Base-by-base conservation (phyloP, 306 rosid genomes). In the Cicer judaicum region DNA sequence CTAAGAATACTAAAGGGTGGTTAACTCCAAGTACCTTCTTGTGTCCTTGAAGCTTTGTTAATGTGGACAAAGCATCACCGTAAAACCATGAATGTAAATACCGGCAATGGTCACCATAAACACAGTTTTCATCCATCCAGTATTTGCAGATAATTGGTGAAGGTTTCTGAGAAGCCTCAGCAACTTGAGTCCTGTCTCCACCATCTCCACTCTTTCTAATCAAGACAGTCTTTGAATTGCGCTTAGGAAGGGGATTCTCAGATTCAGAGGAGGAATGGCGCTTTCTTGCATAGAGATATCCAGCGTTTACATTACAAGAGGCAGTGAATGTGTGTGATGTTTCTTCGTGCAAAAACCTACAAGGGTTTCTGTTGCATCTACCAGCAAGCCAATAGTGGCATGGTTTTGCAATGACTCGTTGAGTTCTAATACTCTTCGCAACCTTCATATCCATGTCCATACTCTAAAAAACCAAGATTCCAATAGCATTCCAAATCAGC, bases 1-100 rank as follows among this genome's bases (percentile, higher is more conserved):
- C 57, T 0, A 19, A 5, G 11, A 47, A 59, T 36, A 62, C 7
- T 41, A 10, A 40, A 57, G 5, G 14, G 6, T 2, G 14, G 21
- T 11, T 36, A 72, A 52, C 14, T 13, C 5, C 7, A 46, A 5
- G 29, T 69, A 85, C 91, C 87, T 84, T 81, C 49, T 72, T 75
- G 79, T 86, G 87, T 67, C 84, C 85, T 53, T 80, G 85, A 76
- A 86, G 89, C 48, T 80, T 73, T 60, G 89, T 55, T 40, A 87
- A 4, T 1, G 43, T 15, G 16, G 82, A 67, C 38, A 82, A 16
- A 13, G 71, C 82, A 10, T 82, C 82, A 12, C 88, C 85, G 9
- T 7, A 15, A 50, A 42, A 74, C 84, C 88, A 84, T 0, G 86
- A 73, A 62, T 85, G 91, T 29, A 77, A 9, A 67, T 61, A 42